Evolutionary conservation across 495 filamentous ascomycete genomes (phyloP).

Genomic region (Penicillium subrubescens): DNA sequence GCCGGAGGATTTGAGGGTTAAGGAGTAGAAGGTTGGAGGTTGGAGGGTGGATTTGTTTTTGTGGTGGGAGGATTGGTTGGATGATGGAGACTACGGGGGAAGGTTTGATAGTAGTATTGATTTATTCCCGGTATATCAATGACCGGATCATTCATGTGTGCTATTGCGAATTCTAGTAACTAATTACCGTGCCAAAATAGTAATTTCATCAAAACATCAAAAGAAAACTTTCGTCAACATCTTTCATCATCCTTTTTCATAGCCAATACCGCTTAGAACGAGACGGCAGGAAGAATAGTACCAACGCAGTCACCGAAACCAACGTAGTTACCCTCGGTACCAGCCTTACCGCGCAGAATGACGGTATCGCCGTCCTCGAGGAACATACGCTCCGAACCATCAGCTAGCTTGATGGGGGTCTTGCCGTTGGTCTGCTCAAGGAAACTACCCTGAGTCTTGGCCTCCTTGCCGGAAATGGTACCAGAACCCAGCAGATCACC

Average conservation of each 20-base stretch:
- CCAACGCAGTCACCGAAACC: slow-evolving; percentile 76
- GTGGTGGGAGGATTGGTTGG: neutral
- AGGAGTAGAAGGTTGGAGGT: slow-evolving; percentile 9
- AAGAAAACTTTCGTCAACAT: neutral
- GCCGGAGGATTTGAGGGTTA: slow-evolving; percentile 45
- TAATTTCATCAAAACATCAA: slow-evolving; percentile 12
- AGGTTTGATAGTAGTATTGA: neutral
- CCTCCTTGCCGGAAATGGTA: slow-evolving; percentile 78
- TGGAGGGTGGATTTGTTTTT: neutral
- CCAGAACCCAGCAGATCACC: slow-evolving; percentile 89
- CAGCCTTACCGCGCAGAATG: slow-evolving; percentile 67
- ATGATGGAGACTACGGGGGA: neutral
- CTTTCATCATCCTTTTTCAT: neutral
- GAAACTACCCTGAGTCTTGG: slow-evolving; percentile 67
- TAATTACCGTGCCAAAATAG: slow-evolving; percentile 6
- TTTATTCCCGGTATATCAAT: neutral
- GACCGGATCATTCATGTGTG: neutral
- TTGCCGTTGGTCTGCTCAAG: slow-evolving; percentile 78
- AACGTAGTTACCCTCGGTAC: slow-evolving; percentile 61
- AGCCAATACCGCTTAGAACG: slow-evolving; percentile 17
- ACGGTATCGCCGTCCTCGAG: slow-evolving; percentile 85
- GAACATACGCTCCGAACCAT: slow-evolving; percentile 73
- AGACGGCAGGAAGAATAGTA: slow-evolving; percentile 50
- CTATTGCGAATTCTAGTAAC: slow-evolving; percentile 6
- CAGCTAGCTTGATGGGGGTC: slow-evolving; percentile 63